Evolutionary conservation across 2,329 filamentous ascomycete species (phyloP), one percentile per base, ranked within the genome.

Genomic region (Scedosporium apiospermum): DNA sequence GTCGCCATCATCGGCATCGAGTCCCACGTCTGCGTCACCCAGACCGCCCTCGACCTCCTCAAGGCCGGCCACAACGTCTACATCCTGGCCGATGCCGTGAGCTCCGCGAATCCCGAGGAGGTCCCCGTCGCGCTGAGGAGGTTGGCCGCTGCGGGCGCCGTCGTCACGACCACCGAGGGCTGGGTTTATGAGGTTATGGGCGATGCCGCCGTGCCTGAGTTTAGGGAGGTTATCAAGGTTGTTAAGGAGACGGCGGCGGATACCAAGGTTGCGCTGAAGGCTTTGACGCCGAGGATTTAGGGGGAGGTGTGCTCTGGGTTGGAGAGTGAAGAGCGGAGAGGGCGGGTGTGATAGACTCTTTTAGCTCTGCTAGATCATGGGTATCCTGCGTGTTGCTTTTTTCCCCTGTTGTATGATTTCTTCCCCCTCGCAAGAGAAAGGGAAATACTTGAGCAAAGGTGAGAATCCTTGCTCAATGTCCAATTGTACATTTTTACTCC

Each of bases 21-120:
- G 76, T 85, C 86, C 49, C 93, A 98, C 76, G 95, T 98, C 72
- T 98, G 93, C 79, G 87, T 98, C 34, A 93, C 91, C 65, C 93
- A 98, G 80, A 97, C 93, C 51, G 86, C 90, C 16, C 80, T 97
- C 51, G 93, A 97, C 77, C 77, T 96, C 58, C 77, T 95, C 53
- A 78, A 80, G 23, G 81, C 82, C 1, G 92, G 92, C 0, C 90
- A 96, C 74, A 79, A 80, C 61, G 93, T 97, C 6, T 96, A 96
- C 73, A 79, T 98, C 46, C 80, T 97, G 38, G 91, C 92, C 61
- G 93, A 98, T 74, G 93, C 86, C 38, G 93, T 98, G 51, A 93
- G 89, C 71, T 93, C 89, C 76, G 91, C 90, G 73, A 96, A 97
- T 76, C 77, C 79, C 18, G 86, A 90, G 71, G 93, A 98, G 77